Base-by-base conservation (phyloP, 768 basidiomycete species). In the Candolleomyces efflorescens region DNA sequence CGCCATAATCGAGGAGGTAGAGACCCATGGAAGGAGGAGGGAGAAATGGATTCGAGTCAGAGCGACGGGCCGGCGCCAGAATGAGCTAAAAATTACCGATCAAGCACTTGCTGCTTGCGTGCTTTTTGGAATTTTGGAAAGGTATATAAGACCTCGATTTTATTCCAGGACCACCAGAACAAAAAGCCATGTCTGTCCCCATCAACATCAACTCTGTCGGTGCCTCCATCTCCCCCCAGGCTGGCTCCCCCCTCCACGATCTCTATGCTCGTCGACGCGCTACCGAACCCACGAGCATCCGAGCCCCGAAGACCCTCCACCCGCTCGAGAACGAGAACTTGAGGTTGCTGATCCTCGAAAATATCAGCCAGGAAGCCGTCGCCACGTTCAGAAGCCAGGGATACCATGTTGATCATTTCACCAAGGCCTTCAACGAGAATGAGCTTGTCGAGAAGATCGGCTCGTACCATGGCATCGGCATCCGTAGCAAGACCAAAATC, bases 401-500 rank as follows among this genome's bases (percentile, higher is more conserved):
- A 18, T 98, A 89, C 78, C 83, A 86, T 72, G 94, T 99, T 54
- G 95, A 98, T 71, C 93, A 95, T 74, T 79, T 80, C 65, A 78
- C 86, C 61, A 89, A 87, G 67, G 88, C 95, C 57, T 82, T 94
- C 78, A 83, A 83, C n/a, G 97, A 98, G 76, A 89, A 91, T 53
- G 95, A 98, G 76, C 90, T 99, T 58, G 73, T 98, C 17, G 78
- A 86, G 51, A 88, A 86, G 66, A 89, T 94, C 45, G 83, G 86
- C 59, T 74, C 79, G 3, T 98, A 97, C 73, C 92, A 98, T 67
- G 96, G 90, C 58, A 85, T 99, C 62, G 97, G 97, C 54, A 99
- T 99, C 70, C 87, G 97, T 51, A 92, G 90, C 77, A 99, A 99
- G 74, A 99, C 97, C 53, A 97, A 91, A 75, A 91, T 99, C 65